phyloP scores from a whole-genome alignment of 2,329 filamentous ascomycete species.

The Fusarium verticillioides region DNA sequence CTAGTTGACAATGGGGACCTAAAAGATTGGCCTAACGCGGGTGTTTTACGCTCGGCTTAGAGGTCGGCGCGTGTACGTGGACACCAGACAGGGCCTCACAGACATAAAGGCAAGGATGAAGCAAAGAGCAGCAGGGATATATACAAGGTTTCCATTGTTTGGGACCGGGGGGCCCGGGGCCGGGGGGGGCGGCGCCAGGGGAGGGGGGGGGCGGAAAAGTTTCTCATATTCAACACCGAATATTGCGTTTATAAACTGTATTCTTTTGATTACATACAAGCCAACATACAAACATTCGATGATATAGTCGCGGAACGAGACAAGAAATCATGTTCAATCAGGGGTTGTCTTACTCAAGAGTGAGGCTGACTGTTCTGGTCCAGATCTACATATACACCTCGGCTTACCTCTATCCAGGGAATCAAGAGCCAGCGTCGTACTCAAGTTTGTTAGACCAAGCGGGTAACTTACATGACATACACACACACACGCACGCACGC shows the following conservation, averaged over 20 bases:
- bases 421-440: slow-evolving; percentile 13
- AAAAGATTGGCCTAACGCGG: slow-evolving; percentile 37
- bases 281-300: not conserved
- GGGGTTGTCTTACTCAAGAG: not conserved
- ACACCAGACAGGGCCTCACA: slow-evolving; percentile 32
- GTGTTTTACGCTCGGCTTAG: slow-evolving; percentile 38
- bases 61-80: slow-evolving; percentile 38
- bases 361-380: not conserved
- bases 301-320: not conserved
- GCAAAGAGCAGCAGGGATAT: slow-evolving; percentile 13
- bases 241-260: slow-evolving; percentile 1
- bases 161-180: too few species aligned
- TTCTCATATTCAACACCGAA: slow-evolving; percentile 4
- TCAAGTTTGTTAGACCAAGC: not conserved
- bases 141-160: slow-evolving; percentile 17
- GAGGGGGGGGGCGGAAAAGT: too few species aligned
- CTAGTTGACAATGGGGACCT: slow-evolving; percentile 16
- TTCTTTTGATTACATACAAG: not conserved
- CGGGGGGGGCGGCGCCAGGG: too few species aligned
- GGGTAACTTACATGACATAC: slow-evolving; percentile 3
- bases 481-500: slow-evolving; percentile 4
- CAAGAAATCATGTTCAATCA: not conserved
- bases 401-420: not conserved
- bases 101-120: slow-evolving; percentile 27
- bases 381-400: not conserved